Evolutionary conservation across 164 flowering plant genomes (phyloP).

Genomic region (Piper betle): DNA sequence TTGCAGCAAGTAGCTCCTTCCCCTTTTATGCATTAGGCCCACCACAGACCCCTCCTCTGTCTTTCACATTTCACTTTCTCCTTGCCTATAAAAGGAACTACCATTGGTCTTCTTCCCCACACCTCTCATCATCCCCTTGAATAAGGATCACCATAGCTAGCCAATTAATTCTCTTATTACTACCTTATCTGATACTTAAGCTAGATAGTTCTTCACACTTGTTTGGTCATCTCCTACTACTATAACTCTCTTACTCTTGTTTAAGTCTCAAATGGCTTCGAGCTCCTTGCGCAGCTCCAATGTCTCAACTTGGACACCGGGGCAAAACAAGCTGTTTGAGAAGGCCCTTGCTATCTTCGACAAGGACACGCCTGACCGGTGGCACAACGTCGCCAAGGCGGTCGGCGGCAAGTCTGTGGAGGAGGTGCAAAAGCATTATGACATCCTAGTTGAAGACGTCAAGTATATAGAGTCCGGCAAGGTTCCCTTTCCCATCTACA

Average conservation of each 20-base stretch:
- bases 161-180: too few species aligned
- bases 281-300: constrained; percentile 3
- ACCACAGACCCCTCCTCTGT: too few species aligned
- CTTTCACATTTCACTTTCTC: too few species aligned
- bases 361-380: constrained; percentile 14
- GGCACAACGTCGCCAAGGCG: constrained; percentile 9
- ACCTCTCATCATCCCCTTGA: too few species aligned
- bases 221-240: too few species aligned
- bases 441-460: constrained; percentile 8
- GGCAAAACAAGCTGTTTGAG: constrained; percentile 11
- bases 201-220: too few species aligned
- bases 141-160: too few species aligned
- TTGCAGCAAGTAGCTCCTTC: neutral
- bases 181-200: too few species aligned
- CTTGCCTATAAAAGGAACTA: neutral
- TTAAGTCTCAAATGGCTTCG: constrained; percentile 5
- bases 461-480: constrained; percentile 13
- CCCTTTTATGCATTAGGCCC: too few species aligned
- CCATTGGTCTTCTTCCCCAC: too few species aligned
- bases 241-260: too few species aligned
- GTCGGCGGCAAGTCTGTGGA: constrained; percentile 11
- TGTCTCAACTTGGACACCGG: constrained; percentile 6
- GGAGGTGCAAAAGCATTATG: constrained; percentile 14
- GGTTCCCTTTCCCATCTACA: constrained; percentile 13
- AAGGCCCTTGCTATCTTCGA: constrained; percentile 12